These are phyloP conservation scores for Fusarium sp. DNA, from an alignment of 2,329 filamentous ascomycete genomes.

Conservation along the genomic window DNA sequence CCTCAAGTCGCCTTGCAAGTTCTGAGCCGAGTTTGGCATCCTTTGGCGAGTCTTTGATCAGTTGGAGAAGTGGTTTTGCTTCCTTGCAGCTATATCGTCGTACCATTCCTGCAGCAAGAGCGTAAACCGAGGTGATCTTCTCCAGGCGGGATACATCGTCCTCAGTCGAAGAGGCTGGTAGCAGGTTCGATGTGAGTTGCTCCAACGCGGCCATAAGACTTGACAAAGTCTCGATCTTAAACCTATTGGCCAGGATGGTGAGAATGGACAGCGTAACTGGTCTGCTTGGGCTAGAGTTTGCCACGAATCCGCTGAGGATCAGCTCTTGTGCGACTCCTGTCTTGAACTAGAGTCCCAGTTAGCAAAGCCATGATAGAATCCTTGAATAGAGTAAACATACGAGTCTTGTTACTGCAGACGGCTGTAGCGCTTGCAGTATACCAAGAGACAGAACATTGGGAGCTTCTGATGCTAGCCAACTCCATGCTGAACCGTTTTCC, in stretches of 20 bases:
- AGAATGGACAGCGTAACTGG: slow-evolving; percentile 53
- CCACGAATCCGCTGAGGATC: slow-evolving; percentile 45
- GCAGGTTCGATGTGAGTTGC: slow-evolving; percentile 35
- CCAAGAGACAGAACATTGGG: slow-evolving; percentile 55
- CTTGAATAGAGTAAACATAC: slow-evolving; percentile 43
- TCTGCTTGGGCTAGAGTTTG: slow-evolving; percentile 33
- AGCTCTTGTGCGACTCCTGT: slow-evolving; percentile 52
- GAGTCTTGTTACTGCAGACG: slow-evolving; percentile 50
- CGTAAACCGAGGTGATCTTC: slow-evolving; percentile 50
- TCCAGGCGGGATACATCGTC: slow-evolving; percentile 36
- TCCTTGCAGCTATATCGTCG: slow-evolving; percentile 54
- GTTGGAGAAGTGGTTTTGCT: slow-evolving; percentile 49
- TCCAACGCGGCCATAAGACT: slow-evolving; percentile 46
- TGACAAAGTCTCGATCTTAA: slow-evolving; percentile 51
- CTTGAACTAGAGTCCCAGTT: slow-evolving; percentile 49
- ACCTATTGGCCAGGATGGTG: slow-evolving; percentile 60
- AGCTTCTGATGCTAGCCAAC: slow-evolving; percentile 48
- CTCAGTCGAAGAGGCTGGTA: slow-evolving; percentile 27
- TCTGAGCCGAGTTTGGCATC: slow-evolving; percentile 51
- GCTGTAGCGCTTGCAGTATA: slow-evolving; percentile 53
- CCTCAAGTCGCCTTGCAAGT: slow-evolving; percentile 58
- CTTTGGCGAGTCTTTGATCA: slow-evolving; percentile 52
- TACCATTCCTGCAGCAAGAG: slow-evolving; percentile 54
- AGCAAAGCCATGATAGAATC: slow-evolving; percentile 20
- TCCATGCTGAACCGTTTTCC: slow-evolving; percentile 45